Evolutionary conservation across 2,329 filamentous ascomycete genomes (phyloP), one percentile per base, ranked within the genome.

Genomic region (Cordyceps farinosa): DNA sequence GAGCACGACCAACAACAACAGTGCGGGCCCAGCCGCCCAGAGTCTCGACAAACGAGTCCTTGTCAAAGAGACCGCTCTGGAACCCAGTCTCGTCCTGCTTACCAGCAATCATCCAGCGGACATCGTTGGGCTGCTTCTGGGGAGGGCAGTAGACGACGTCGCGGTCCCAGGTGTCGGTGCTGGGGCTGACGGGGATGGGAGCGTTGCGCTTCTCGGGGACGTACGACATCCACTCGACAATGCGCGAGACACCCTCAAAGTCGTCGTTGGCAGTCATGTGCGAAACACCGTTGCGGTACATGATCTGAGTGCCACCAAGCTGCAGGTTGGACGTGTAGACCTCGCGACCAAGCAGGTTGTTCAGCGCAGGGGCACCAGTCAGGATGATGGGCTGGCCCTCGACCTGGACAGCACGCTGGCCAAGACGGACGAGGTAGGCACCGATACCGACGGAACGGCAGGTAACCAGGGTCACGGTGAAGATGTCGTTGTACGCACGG

Each of bases 241-340:
- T 98, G 84, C 96, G 96, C 72, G 91, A 92, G 29, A 99, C 91
- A 86, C 95, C 95, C 72, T 94, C 93, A 71, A 99, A 98, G 80
- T 99, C 95, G 73, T 99, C 94, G 70, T 90, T 90, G 72, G 95
- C 95, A 69, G 94, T 97, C 91, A 98, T 94, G 82, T 99, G 95
- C 29, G 95, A 98, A 48, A 99, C 95, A 87, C 95, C 95, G 76
- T 99, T 99, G 81, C 91, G 93, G 87, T 99, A 98, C 95, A 99
- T 99, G 85, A 99, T 99, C 80, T 99, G 95, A n/a, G 95, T 99
- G 71, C 95, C 95, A 87, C 95, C 95, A 68, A 99, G 91, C 83
- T 99, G 95, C 74, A 99, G 80, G 85, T 99, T 99, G 65, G 95
- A 98, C 30, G 95, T 97, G 82, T 99, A 99, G 36, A 99, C 94